These are phyloP conservation scores for Irpex sp. DNA, from an alignment of 1,284 basidiomycete species.

Conservation along the genomic window DNA sequence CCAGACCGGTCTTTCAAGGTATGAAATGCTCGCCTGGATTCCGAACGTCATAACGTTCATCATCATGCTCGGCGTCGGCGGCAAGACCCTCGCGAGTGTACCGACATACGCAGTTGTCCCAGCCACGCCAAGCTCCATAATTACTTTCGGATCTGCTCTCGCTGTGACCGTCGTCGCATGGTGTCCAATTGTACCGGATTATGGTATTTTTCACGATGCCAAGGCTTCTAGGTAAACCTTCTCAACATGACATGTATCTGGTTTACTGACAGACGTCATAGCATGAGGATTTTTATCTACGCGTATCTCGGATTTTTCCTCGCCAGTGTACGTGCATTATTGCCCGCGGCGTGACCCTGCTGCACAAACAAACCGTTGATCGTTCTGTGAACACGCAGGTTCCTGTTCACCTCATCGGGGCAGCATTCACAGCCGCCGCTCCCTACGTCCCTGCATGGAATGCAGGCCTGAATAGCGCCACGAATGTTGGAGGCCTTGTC, in stretches of 20 bases:
- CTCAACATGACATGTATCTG: constrained; percentile 7
- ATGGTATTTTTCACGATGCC: constrained; percentile 54
- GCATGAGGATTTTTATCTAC: constrained; percentile 44
- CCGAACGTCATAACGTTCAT: constrained; percentile 67
- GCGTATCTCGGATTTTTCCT: constrained; percentile 56
- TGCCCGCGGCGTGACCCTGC: background rate
- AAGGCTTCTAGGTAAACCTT: constrained; percentile 41
- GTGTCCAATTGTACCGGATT: constrained; percentile 54
- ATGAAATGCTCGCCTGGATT: constrained; percentile 64
- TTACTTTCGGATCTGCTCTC: constrained; percentile 32
- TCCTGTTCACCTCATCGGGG: constrained; percentile 60
- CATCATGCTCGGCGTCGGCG: constrained; percentile 58
- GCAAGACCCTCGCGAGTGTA: constrained; percentile 37
- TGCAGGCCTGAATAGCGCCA: constrained; percentile 48
- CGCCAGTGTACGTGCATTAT: constrained; percentile 42
- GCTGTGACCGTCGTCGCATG: constrained; percentile 49
- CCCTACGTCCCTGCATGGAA: constrained; percentile 59
- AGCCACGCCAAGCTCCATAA: constrained; percentile 25
- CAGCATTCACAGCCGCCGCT: constrained; percentile 55
- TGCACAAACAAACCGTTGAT: background rate
- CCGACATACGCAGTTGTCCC: constrained; percentile 24
- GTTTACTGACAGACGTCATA: constrained; percentile 20
- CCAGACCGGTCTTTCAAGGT: constrained; percentile 20
- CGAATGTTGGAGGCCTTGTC: constrained; percentile 49
- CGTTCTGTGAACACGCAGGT: constrained; percentile 33